Conservation (phyloP, 495 filamentous ascomycete genomes). For the Penicillium pulvis region DNA sequence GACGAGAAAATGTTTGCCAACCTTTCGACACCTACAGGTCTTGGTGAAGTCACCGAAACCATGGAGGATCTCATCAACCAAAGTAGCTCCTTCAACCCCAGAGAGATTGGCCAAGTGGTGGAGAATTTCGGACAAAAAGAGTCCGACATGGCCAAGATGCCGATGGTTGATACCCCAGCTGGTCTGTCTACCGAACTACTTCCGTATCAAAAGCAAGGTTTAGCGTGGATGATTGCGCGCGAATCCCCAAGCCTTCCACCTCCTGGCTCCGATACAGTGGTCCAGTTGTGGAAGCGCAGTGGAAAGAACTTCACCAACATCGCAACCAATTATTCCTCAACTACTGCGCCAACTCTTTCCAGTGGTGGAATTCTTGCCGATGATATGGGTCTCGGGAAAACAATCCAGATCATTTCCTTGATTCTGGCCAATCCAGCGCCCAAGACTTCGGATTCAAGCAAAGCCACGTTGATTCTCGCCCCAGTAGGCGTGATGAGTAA, state of each 20-base stretch:
- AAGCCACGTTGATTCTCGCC: slow-evolving; percentile 73
- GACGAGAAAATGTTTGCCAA: slow-evolving; percentile 32
- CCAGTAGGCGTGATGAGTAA: slow-evolving; percentile 92
- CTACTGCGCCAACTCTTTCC: slow-evolving; percentile 53
- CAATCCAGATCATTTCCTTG: slow-evolving; percentile 81
- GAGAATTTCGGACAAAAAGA: slow-evolving; percentile 71
- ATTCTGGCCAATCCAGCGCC: slow-evolving; percentile 63
- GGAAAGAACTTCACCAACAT: slow-evolving; percentile 66
- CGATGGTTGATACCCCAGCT: slow-evolving; percentile 67
- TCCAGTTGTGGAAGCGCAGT: slow-evolving; percentile 77
- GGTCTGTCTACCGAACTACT: slow-evolving; percentile 66
- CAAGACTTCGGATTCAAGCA: slow-evolving; percentile 38
- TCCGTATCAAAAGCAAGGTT: slow-evolving; percentile 80
- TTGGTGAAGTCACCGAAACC: slow-evolving; percentile 32
- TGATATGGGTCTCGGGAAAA: slow-evolving; percentile 96
- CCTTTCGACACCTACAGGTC: slow-evolving; percentile 29
- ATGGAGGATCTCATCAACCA: slow-evolving; percentile 65
- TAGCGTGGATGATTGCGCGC: slow-evolving; percentile 79
- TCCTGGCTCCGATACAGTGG: slow-evolving; percentile 60
- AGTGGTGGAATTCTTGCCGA: slow-evolving; percentile 82
- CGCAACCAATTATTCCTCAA: slow-evolving; percentile 70
- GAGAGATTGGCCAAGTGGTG: slow-evolving; percentile 66
- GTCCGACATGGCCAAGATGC: slow-evolving; percentile 70
- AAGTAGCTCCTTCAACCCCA: slow-evolving; percentile 70
- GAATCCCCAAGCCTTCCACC: slow-evolving; percentile 70